Evolutionary conservation across 805 yeast species (phyloP), one percentile per base, ranked within the genome.

Genomic region (Wickerhamiella bombiphila): DNA sequence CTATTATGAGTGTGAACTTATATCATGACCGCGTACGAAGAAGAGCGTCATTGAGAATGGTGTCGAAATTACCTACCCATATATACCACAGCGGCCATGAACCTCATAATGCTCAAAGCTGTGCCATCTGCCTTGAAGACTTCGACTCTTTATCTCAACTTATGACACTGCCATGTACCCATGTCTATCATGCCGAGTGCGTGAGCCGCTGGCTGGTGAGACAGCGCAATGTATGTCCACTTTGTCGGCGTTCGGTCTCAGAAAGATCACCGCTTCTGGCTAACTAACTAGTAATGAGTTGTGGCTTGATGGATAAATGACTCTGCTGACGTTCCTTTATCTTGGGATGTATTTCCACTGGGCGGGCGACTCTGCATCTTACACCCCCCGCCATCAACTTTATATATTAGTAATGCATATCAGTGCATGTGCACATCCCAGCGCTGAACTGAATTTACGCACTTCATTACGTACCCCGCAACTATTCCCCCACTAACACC

Each of bases 91-190:
- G 34, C 19, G 22, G 25, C 2, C 24, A 25, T 29, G 28, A 28
- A 16, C 17, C 31, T 17, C 19, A 15, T 11, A 39, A 37, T 42
- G 38, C 24, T 22, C 46, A 31, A 40, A 22, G 70, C 52, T 74
- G 80, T 49, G 68, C 72, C 18, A 72, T 74, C 18, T 74, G 80
- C 46, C 60, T 74, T 30, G 78, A 69, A 33, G 66, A 61, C 43
- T 74, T 68, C 47, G 65, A 67, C 13, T 63, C 70, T 22, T 58
- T 56, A 39, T 60, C 70, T 17, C 57, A 60, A 34, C 71, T 74
- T 15, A 59, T 73, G 56, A 59, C 65, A 17, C 58, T 74, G 35
- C 74, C 72, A 5, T 74, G 80, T 50, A 67, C 68, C 36, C 80
- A 74, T 52, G 70, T 72, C 43, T 74, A 65, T 55, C 80, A 74